A percentile compares a stretch with the other conserved stretches of the same genome.
phyloP scores from a whole-genome alignment of 306 rosid genomes.

The Medicago arabica region DNA sequence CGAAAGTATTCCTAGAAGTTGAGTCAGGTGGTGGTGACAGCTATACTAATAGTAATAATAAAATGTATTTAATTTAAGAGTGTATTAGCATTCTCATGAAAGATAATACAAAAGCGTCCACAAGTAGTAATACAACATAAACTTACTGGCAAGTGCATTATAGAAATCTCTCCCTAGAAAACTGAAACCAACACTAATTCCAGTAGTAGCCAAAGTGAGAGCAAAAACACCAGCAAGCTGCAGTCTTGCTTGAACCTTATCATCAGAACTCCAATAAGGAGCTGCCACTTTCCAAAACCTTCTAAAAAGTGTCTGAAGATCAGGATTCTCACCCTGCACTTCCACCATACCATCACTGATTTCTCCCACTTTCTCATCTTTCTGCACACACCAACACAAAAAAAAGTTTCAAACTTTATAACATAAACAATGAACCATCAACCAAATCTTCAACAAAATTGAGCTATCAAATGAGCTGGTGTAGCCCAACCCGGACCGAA shows the following conservation, averaged over 20 bases:
- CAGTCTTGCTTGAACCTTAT: constrained; percentile 74
- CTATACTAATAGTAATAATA: neutral
- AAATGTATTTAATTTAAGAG: neutral
- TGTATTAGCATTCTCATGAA: neutral
- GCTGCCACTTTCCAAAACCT: constrained; percentile 97
- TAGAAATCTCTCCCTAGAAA: constrained; percentile 96
- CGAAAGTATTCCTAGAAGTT: too few species aligned
- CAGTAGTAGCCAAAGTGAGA: constrained; percentile 92
- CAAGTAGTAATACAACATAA: constrained; percentile 16
- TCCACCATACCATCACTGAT: constrained; percentile 35
- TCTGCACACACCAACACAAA: constrained; percentile 52
- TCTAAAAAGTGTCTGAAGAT: constrained; percentile 63
- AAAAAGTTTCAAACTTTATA: constrained; percentile 25
- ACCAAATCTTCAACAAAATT: constrained; percentile 26
- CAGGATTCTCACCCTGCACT: constrained; percentile 58
- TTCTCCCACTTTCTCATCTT: constrained; percentile 19
- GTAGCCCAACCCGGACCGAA: too few species aligned
- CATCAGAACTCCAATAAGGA: constrained; percentile 89
- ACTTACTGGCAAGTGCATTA: constrained; percentile 90
- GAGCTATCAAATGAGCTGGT: too few species aligned
- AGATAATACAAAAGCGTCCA: neutral
- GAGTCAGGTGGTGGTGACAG: neutral
- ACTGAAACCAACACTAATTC: constrained; percentile 93
- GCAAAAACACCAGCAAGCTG: constrained; percentile 86
- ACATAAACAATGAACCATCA: constrained; percentile 15